Conservation (phyloP, 2,329 filamentous ascomycete genomes). For the Leptographium wingfieldii region DNA sequence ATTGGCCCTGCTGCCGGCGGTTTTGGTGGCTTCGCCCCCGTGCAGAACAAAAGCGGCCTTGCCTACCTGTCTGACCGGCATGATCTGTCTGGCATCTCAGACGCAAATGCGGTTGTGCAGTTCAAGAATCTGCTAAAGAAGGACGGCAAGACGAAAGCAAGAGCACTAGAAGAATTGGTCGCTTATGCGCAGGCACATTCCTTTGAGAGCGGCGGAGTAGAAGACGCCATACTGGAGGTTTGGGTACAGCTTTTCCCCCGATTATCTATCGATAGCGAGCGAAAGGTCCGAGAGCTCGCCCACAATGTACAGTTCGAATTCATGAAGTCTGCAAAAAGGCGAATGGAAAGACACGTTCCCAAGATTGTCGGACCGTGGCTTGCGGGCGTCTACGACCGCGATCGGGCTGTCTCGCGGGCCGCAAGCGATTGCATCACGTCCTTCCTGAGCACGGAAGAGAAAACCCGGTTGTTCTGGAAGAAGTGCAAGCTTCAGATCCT, state of each 20-base stretch:
- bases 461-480: constrained; percentile 62
- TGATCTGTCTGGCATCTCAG: constrained; percentile 62
- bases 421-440: constrained; percentile 62
- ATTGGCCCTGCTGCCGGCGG: constrained; percentile 5
- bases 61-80: constrained; percentile 83
- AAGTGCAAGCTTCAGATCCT: constrained; percentile 72
- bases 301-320: constrained; percentile 59
- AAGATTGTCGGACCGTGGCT: constrained; percentile 81
- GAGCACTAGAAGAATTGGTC: constrained; percentile 77
- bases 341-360: constrained; percentile 69
- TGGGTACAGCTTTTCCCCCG: constrained; percentile 80
- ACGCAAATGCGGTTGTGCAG: constrained; percentile 73
- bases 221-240: constrained; percentile 73
- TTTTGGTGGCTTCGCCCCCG: constrained; percentile 33
- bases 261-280: constrained; percentile 77
- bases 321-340: constrained; percentile 56
- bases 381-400: constrained; percentile 75
- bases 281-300: constrained; percentile 75
- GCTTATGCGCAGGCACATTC: constrained; percentile 44
- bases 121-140: constrained; percentile 91
- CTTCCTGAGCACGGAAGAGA: constrained; percentile 71
- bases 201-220: constrained; percentile 48
- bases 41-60: constrained; percentile 35
- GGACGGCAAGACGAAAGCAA: constrained; percentile 82
- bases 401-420: constrained; percentile 62